Base-by-base conservation (phyloP, 73 alveolate species). In the Blepharisma stoltei region DNA sequence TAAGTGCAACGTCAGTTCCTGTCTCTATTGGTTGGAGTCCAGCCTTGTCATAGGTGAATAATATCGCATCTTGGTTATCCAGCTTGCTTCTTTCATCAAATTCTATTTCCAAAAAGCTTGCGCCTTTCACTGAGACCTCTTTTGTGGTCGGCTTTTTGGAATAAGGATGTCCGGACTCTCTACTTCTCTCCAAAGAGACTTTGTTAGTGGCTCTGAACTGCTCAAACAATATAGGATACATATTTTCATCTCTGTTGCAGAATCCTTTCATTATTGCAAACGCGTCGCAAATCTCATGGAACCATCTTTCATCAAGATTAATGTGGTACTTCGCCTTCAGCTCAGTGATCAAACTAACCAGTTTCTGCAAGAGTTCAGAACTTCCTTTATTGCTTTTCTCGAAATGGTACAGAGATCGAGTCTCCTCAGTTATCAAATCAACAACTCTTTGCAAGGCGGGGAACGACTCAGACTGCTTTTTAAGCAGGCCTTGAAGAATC, bases 81-180 rank as follows among this genome's bases (percentile, higher is more conserved):
- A 69, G 79, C 45, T 69, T 69, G 11, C 45, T 37, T 25, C 27
- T 44, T 25, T 69, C 65, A 44, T 69, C 79, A 43, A 69, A 69
- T 44, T 38, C 55, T n/a, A 69, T 69, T 43, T 69, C 79, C 27
- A 69, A 44, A 44, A 46, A 69, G n/a, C 65, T 69, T 20, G 79
- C 79, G 1, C 79, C 79, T 46, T 46, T 69, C 55, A 69, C n/a
- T n/a, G 11, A 43, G 27, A 69, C 27, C 2, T 43, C 38, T 46
- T 69, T 69, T 7, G 79, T 44, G 1, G 65, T 37, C 3, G 25
- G 45, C 25, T 69, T 69, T 46, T 69, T 69, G 14, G 79, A 69
- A 43, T 69, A 69, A 69, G 79, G 79, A 69, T 69, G 79, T 14
- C 54, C 25, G 5, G 71, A 14, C 5, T 69, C 79, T 69, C 79